phyloP scores from a whole-genome alignment of 192 early-diverging fungal genomes.

The Chytriomyces sp. region DNA sequence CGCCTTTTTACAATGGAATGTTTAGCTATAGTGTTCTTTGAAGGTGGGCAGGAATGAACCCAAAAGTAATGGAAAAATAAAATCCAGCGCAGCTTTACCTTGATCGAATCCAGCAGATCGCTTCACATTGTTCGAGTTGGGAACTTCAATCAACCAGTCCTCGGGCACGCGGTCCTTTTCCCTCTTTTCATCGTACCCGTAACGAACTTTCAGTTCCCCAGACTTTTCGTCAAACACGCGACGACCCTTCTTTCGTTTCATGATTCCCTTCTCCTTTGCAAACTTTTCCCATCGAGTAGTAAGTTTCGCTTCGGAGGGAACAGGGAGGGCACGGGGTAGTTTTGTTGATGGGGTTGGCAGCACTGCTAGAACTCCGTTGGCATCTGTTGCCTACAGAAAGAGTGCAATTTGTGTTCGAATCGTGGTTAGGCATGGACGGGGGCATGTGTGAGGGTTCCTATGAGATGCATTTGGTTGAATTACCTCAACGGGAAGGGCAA shows the following conservation, averaged over 20 bases:
- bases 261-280: conserved; percentile 94
- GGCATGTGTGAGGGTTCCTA: too few species aligned
- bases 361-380: conserved; percentile 77
- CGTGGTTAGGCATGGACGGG: too few species aligned
- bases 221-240: conserved; percentile 83
- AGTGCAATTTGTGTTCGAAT: neutral
- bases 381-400: conserved; percentile 41
- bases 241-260: conserved; percentile 79
- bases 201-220: conserved; percentile 86
- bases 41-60: neutral
- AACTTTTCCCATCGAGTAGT: conserved; percentile 99
- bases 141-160: conserved; percentile 94
- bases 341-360: conserved; percentile 71
- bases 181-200: conserved; percentile 84
- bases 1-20: conserved; percentile 57
- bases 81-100: neutral
- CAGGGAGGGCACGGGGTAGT: conserved; percentile 89
- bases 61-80: neutral
- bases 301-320: conserved; percentile 82
- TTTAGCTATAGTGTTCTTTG: conserved; percentile 3
- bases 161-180: conserved; percentile 62
- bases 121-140: conserved; percentile 50
- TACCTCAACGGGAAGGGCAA: conserved; percentile 67
- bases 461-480: conserved; percentile 6
- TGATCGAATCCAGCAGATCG: conserved; percentile 51